Evolutionary conservation across 169 alveolate genomes (phyloP).

Genomic region (Cryptosporidium baileyi): DNA sequence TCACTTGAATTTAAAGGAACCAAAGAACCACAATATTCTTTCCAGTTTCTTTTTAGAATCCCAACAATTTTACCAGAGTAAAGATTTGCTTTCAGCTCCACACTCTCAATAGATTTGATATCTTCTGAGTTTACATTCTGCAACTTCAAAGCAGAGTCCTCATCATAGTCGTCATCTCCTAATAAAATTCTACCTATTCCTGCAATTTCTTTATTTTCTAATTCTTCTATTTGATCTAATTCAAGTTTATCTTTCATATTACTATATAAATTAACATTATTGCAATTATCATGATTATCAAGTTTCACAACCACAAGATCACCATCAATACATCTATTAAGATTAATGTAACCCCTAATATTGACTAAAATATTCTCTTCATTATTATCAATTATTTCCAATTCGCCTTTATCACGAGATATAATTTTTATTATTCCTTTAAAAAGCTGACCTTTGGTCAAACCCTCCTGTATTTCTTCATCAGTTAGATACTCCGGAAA

Average conservation of each 20-base stretch:
- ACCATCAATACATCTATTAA: slow-evolving; percentile 96
- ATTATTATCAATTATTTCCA: slow-evolving; percentile 78
- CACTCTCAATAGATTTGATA: slow-evolving; percentile 72
- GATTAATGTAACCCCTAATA: slow-evolving; percentile 83
- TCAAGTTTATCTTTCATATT: slow-evolving; percentile 72
- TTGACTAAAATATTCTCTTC: slow-evolving; percentile 81
- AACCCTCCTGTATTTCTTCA: slow-evolving; percentile 78
- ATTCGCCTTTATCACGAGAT: slow-evolving; percentile 73
- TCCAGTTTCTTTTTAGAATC: slow-evolving; percentile 85
- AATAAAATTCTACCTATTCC: slow-evolving; percentile 72
- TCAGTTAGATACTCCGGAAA: slow-evolving; percentile 78
- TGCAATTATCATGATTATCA: slow-evolving; percentile 75
- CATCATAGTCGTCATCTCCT: slow-evolving; percentile 70
- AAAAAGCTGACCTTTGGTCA: slow-evolving; percentile 85
- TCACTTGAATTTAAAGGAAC: slow-evolving; percentile 75
- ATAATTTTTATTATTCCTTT: slow-evolving; percentile 87
- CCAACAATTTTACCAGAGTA: slow-evolving; percentile 90
- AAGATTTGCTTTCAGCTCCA: slow-evolving; percentile 59
- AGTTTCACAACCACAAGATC: slow-evolving; percentile 95
- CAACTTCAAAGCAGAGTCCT: slow-evolving; percentile 15
- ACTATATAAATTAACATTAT: slow-evolving; percentile 1
- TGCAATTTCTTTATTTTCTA: slow-evolving; percentile 72
- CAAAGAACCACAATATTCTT: slow-evolving; percentile 93
- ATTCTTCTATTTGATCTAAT: slow-evolving; percentile 75
- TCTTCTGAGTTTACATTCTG: slow-evolving; percentile 57